phyloP scores from a whole-genome alignment of 2,329 filamentous ascomycete species.

The Diplodia corticola region DNA sequence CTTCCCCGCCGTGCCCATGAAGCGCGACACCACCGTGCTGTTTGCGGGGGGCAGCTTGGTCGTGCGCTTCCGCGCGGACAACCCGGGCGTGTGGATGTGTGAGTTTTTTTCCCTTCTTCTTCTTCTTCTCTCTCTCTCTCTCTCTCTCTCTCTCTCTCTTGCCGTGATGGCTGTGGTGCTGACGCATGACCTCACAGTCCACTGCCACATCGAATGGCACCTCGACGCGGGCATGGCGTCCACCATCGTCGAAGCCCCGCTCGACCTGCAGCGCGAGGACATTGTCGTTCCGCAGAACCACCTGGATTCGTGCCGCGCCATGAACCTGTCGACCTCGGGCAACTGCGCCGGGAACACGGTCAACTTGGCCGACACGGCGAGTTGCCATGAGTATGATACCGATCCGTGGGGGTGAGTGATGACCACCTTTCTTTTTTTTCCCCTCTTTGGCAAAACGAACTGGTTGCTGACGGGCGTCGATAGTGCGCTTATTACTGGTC shows the following conservation, averaged over 20 bases:
- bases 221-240: conserved; percentile 35
- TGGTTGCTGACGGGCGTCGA: neutral
- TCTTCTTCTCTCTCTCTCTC: neutral
- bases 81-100: conserved; percentile 56
- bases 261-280: conserved; percentile 25
- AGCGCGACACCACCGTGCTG: conserved; percentile 67
- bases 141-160: too few species aligned
- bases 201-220: conserved; percentile 70
- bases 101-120: conserved; percentile 27
- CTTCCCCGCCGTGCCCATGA: conserved; percentile 60
- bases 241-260: conserved; percentile 34
- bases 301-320: neutral
- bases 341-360: conserved; percentile 19
- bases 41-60: conserved; percentile 67
- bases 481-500: too few species aligned
- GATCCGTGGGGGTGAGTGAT: conserved; percentile 1
- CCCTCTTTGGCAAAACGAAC: neutral
- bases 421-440: neutral
- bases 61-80: conserved; percentile 57
- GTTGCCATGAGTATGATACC: neutral
- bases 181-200: conserved; percentile 62
- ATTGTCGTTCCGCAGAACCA: neutral
- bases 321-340: conserved; percentile 13
- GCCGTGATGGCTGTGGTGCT: conserved; percentile 41
- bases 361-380: neutral